These are phyloP conservation scores for Alternaria brassicae DNA, from an alignment of 2,329 filamentous ascomycete genomes.

Conservation along the genomic window DNA sequence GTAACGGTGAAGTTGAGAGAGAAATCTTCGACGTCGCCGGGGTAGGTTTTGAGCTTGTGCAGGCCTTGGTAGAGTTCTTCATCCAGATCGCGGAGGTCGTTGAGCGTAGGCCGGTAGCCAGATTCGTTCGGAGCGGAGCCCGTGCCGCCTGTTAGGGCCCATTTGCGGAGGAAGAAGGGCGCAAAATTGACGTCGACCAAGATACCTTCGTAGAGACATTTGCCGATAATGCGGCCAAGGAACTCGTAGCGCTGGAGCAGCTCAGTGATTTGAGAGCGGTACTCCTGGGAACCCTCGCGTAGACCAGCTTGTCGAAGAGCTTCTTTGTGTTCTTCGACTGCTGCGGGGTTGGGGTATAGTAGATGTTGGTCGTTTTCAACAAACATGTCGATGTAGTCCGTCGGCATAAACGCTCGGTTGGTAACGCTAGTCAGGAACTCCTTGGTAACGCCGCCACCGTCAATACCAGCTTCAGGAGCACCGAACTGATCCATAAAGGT, in stretches of 20 bases:
- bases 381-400: conserved; percentile 69
- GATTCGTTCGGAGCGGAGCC: conserved; percentile 70
- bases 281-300: conserved; percentile 62
- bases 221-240: conserved; percentile 88
- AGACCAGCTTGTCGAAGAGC: conserved; percentile 61
- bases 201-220: conserved; percentile 97
- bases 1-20: conserved; percentile 88
- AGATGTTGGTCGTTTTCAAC: conserved; percentile 83
- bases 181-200: conserved; percentile 92
- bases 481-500: conserved; percentile 94
- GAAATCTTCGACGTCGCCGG: conserved; percentile 80
- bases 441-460: conserved; percentile 96
- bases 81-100: conserved; percentile 91
- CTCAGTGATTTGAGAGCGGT: conserved; percentile 64
- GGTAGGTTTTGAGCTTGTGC: conserved; percentile 80
- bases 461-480: conserved; percentile 87
- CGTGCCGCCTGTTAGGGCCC: conserved; percentile 76
- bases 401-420: conserved; percentile 77
- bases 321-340: conserved; percentile 72
- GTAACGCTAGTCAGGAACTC: conserved; percentile 93
- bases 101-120: conserved; percentile 87
- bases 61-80: conserved; percentile 90
- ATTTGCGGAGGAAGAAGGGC: conserved; percentile 94
- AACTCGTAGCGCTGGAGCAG: conserved; percentile 85
- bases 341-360: conserved; percentile 85